Conservation (phyloP, 2,329 filamentous ascomycete species). For the Ceratocystis harringtonii region DNA sequence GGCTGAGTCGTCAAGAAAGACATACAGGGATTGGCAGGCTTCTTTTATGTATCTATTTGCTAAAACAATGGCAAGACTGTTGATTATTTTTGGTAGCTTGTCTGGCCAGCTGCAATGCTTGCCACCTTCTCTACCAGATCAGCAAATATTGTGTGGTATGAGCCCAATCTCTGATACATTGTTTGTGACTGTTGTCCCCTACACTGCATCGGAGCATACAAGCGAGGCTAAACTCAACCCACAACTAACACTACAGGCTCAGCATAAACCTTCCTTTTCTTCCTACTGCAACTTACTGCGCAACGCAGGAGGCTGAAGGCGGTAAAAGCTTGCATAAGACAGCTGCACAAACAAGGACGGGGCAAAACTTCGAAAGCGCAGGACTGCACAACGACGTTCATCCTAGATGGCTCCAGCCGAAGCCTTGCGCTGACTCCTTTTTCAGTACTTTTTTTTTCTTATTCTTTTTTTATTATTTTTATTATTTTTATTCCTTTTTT, state of each 20-base stretch:
- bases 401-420: neutral
- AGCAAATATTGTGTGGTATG: neutral
- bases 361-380: too few species aligned
- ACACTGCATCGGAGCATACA: neutral
- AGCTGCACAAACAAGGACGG: neutral
- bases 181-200: neutral
- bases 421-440: neutral
- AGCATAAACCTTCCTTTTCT: conserved; percentile 1
- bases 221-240: neutral
- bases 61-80: neutral
- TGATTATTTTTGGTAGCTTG: neutral
- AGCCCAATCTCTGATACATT: neutral
- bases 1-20: neutral
- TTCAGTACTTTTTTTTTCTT: neutral
- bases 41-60: too few species aligned
- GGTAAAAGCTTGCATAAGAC: conserved; percentile 7
- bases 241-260: neutral
- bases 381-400: neutral
- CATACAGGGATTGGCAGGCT: too few species aligned
- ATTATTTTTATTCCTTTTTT: neutral
- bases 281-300: neutral
- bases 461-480: neutral
- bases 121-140: neutral
- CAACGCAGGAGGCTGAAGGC: conserved; percentile 3
- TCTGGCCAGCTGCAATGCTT: neutral